phyloP scores from a whole-genome alignment of 306 rosid species.

The Styphnolobium japonicum region DNA sequence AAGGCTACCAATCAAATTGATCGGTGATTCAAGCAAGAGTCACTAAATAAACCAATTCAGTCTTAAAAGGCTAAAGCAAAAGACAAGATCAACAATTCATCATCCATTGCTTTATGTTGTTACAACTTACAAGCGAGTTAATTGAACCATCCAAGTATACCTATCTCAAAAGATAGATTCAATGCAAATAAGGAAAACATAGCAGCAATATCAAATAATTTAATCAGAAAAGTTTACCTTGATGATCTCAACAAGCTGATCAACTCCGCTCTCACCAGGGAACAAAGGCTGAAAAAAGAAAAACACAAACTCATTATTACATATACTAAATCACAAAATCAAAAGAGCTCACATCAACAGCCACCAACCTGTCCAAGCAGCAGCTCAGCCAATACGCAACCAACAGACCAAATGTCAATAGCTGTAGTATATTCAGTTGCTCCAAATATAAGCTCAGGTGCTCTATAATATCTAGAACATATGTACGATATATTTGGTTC shows the following conservation, averaged over 20 bases:
- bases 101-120: neutral
- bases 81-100: neutral
- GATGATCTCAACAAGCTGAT: constrained; percentile 94
- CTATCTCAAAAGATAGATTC: neutral
- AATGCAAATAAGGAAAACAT: neutral
- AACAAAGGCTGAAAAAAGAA: constrained; percentile 63
- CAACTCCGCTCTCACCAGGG: constrained; percentile 94
- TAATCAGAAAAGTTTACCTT: constrained; percentile 52
- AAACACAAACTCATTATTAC: neutral
- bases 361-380: constrained; percentile 79
- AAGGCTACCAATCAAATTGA: neutral
- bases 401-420: constrained; percentile 87
- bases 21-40: neutral
- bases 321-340: neutral
- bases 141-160: neutral
- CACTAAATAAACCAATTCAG: neutral
- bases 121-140: neutral
- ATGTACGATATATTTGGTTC: constrained; percentile 92
- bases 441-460: constrained; percentile 95
- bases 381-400: constrained; percentile 90
- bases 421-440: constrained; percentile 88
- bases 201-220: neutral
- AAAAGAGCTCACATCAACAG: constrained; percentile 2
- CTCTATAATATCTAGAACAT: constrained; percentile 88
- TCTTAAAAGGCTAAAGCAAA: neutral